Evolutionary conservation across 108 stramenopile genomes (phyloP).

Genomic region (Conticribra weissflogii): DNA sequence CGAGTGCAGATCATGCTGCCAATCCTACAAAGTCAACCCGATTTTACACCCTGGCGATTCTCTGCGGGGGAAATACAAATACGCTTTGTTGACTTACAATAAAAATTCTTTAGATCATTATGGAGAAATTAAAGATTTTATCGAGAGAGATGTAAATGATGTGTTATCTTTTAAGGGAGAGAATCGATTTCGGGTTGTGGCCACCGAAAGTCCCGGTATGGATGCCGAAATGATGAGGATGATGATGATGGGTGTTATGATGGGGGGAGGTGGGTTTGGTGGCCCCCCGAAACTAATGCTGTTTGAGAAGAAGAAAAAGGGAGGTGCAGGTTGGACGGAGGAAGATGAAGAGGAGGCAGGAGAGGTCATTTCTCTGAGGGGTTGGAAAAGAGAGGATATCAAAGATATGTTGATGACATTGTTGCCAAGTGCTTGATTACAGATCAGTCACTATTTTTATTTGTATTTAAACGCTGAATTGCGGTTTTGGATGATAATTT

Average conservation of each 20-base stretch:
- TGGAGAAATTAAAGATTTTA: slow-evolving; percentile 48
- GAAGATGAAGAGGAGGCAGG: slow-evolving; percentile 50
- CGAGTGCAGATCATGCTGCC: slow-evolving; percentile 45
- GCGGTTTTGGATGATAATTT: no score
- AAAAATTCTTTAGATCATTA: slow-evolving; percentile 24
- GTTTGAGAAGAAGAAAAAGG: slow-evolving; percentile 46
- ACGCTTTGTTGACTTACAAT: slow-evolving; percentile 38
- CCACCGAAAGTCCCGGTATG: slow-evolving; percentile 4
- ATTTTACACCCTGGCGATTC: slow-evolving; percentile 34
- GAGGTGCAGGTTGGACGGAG: slow-evolving; percentile 42
- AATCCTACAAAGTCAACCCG: slow-evolving; percentile 41
- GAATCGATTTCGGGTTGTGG: slow-evolving; percentile 30
- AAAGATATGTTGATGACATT: slow-evolving; percentile 70
- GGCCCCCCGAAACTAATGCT: slow-evolving; percentile 42
- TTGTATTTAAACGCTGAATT: no score
- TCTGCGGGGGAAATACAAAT: slow-evolving; percentile 35
- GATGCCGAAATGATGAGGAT: slow-evolving; percentile 20
- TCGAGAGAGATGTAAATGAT: slow-evolving; percentile 50
- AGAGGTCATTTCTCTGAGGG: slow-evolving; percentile 52
- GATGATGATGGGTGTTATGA: slow-evolving; percentile 45
- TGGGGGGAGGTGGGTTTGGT: slow-evolving; percentile 30
- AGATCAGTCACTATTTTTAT: background rate
- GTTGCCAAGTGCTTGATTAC: slow-evolving; percentile 54
- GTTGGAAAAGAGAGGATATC: slow-evolving; percentile 69
- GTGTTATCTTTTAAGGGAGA: slow-evolving; percentile 54